A percentile compares a stretch with the other conserved stretches of the same genome.
phyloP scores from a whole-genome alignment of 176 grass and related monocot species.

The Carex cristatella region DNA sequence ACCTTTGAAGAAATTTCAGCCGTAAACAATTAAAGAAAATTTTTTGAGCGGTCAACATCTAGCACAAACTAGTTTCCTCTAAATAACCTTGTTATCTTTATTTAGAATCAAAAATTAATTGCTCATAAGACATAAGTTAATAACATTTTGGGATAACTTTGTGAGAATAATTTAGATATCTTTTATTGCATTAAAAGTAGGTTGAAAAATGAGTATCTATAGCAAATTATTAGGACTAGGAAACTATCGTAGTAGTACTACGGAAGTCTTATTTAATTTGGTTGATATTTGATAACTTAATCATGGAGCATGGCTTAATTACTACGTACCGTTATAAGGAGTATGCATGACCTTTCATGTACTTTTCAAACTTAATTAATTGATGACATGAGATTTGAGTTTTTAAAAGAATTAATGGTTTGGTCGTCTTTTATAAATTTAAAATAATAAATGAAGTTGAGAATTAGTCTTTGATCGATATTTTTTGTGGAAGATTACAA shows the following conservation, averaged over 20 bases:
- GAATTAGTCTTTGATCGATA: no score
- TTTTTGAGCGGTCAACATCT: not conserved
- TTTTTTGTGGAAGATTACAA: no score
- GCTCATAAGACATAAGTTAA: not conserved
- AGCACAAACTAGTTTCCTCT: not conserved
- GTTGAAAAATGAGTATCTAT: not conserved
- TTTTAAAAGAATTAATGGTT: no score
- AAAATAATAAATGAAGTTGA: no score
- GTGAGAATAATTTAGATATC: not conserved
- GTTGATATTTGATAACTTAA: not conserved
- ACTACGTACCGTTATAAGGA: not conserved
- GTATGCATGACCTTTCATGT: not conserved
- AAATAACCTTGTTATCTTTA: not conserved
- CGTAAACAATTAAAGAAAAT: not conserved
- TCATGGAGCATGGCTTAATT: not conserved
- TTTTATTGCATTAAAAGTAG: not conserved
- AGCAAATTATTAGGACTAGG: not conserved
- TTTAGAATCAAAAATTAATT: not conserved
- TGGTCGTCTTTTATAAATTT: no score
- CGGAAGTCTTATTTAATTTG: not conserved
- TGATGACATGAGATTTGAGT: no score
- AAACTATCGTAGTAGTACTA: not conserved
- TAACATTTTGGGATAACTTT: not conserved
- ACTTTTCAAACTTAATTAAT: not conserved
- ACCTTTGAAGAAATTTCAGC: not conserved